These are phyloP conservation scores for Clavispora asparagi DNA, from an alignment of 805 yeast species.

Conservation along the genomic window DNA sequence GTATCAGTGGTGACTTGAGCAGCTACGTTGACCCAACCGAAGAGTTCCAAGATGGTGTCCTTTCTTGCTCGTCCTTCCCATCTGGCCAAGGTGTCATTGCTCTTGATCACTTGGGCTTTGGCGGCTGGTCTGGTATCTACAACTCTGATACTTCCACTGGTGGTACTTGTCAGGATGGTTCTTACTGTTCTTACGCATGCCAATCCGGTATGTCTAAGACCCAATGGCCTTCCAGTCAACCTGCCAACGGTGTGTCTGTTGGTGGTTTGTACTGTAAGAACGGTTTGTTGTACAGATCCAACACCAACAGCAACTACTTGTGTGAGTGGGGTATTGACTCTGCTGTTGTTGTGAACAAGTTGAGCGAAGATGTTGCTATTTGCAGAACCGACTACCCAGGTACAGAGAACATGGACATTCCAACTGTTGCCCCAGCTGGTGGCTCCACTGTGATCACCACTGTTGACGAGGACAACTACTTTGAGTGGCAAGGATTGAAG, in stretches of 20 bases:
- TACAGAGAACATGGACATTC: conserved; percentile 74
- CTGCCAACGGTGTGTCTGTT: conserved; percentile 61
- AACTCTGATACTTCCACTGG: conserved; percentile 55
- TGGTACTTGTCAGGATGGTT: conserved; percentile 77
- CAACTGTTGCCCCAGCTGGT: conserved; percentile 58
- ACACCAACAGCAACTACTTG: conserved; percentile 44
- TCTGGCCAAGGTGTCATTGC: conserved; percentile 79
- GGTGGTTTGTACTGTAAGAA: conserved; percentile 64
- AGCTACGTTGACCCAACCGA: conserved; percentile 52
- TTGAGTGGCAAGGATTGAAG: conserved; percentile 54
- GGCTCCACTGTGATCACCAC: conserved; percentile 45
- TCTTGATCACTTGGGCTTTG: conserved; percentile 64
- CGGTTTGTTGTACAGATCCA: conserved; percentile 61
- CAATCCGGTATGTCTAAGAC: conserved; percentile 79
- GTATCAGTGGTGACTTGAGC: conserved; percentile 50
- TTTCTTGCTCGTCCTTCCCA: conserved; percentile 68
- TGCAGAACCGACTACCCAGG: conserved; percentile 83
- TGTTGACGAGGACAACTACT: conserved; percentile 50
- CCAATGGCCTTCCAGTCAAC: conserved; percentile 70
- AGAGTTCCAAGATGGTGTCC: conserved; percentile 67
- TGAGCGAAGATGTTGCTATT: conserved; percentile 51
- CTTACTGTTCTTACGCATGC: conserved; percentile 80
- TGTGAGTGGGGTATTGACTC: conserved; percentile 62
- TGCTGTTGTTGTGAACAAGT: conserved; percentile 50
- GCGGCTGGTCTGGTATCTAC: conserved; percentile 81